Evolutionary conservation across 306 rosid genomes (phyloP).

Genomic region (Citrullus amarus): DNA sequence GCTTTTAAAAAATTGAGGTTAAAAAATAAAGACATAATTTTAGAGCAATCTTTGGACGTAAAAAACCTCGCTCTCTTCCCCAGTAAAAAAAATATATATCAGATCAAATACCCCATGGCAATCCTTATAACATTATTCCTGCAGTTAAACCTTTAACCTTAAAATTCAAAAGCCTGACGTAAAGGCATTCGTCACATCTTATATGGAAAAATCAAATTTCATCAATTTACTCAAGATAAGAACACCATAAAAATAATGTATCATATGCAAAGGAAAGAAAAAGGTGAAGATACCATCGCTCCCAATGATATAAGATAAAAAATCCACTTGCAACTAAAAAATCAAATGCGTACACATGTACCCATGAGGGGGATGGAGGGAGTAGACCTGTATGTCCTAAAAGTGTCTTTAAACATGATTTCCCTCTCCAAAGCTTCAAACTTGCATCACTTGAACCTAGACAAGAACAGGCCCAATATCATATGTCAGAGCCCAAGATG

Average conservation of each 20-base stretch:
- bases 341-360: not conserved
- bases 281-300: not conserved
- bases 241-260: not conserved
- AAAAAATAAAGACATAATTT: not conserved
- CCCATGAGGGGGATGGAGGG: not conserved
- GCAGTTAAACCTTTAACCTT: not conserved
- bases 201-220: not conserved
- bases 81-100: not conserved
- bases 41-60: not conserved
- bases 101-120: not conserved
- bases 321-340: not conserved
- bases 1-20: not conserved
- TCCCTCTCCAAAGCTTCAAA: conserved; percentile 85
- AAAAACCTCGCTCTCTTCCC: not conserved
- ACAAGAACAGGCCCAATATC: conserved; percentile 16
- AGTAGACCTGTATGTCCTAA: conserved; percentile 72
- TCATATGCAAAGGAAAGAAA: not conserved
- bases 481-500: conserved; percentile 7
- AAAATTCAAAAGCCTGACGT: not conserved
- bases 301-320: not conserved
- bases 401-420: conserved; percentile 58
- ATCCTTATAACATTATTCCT: not conserved
- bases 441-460: conserved; percentile 84
- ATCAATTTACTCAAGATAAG: not conserved
- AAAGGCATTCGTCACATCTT: not conserved